Conservation (phyloP, 208 protist genomes). For the Acanthamoeba lenticulata region DNA sequence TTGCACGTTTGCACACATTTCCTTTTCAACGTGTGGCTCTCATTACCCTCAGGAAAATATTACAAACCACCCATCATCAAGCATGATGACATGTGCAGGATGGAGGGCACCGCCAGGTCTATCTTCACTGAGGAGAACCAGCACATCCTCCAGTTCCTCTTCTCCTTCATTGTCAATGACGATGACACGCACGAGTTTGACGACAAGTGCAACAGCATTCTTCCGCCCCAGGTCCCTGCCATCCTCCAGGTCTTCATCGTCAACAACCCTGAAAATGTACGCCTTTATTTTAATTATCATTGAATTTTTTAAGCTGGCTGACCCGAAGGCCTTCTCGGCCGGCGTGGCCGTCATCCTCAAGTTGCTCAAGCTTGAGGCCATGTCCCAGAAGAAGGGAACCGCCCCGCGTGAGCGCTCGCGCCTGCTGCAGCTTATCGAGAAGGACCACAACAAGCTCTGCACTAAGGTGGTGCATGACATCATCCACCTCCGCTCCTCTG, state of each 20-base stretch:
- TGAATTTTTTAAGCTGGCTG: not conserved
- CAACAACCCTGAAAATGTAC: not conserved
- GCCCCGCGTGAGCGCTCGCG: not conserved
- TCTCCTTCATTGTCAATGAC: not conserved
- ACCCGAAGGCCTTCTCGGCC: not conserved
- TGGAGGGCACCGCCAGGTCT: not conserved
- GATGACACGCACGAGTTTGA: not conserved
- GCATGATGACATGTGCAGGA: too few relatives aligned
- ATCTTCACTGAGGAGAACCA: constrained; percentile 8
- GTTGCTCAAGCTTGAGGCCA: not conserved
- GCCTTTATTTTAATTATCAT: not conserved
- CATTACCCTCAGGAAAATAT: too few relatives aligned
- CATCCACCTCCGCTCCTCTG: too few relatives aligned
- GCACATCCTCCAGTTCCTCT: not conserved
- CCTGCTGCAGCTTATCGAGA: not conserved
- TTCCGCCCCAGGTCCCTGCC: not conserved
- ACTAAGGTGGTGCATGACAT: too few relatives aligned
- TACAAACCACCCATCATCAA: too few relatives aligned
- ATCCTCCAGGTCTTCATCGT: not conserved
- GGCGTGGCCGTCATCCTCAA: not conserved
- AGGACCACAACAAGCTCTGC: not conserved
- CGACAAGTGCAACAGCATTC: not conserved
- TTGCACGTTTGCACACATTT: too few relatives aligned
- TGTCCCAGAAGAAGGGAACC: not conserved
- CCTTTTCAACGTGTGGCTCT: too few relatives aligned